phyloP scores from a whole-genome alignment of 2,329 filamentous ascomycete genomes.

The Falciphora oryzae region DNA sequence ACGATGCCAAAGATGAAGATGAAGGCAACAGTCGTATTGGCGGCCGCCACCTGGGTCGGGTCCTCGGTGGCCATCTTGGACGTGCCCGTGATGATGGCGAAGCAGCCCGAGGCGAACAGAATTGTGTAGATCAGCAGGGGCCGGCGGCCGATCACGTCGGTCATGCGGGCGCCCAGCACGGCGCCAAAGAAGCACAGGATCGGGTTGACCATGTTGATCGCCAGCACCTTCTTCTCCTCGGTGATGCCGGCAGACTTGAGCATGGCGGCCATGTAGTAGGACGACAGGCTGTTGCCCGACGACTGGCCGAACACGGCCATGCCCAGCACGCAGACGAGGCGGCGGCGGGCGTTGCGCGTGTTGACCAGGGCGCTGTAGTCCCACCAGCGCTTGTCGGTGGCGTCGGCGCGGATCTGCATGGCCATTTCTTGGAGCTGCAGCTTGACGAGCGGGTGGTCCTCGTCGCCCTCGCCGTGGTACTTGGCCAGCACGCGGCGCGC shows the following conservation, averaged over 20 bases:
- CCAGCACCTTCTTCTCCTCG: constrained; percentile 38
- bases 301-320: constrained; percentile 40
- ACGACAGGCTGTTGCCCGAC: constrained; percentile 33
- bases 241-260: constrained; percentile 47
- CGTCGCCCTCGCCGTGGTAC: constrained; percentile 46
- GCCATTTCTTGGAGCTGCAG: constrained; percentile 19
- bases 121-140: constrained; percentile 44
- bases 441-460: constrained; percentile 26
- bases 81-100: constrained; percentile 43
- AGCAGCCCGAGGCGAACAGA: constrained; percentile 39
- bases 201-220: constrained; percentile 47
- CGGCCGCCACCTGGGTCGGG: constrained; percentile 21
- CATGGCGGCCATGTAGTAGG: constrained; percentile 45
- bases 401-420: constrained; percentile 30
- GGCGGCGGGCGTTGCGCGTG: constrained; percentile 30
- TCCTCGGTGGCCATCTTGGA: constrained; percentile 36
- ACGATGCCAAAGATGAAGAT: constrained; percentile 48
- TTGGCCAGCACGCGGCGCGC: constrained; percentile 36
- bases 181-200: constrained; percentile 45
- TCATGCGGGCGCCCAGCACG: constrained; percentile 48
- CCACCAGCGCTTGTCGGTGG: constrained; percentile 39
- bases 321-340: constrained; percentile 33
- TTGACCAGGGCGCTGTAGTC: constrained; percentile 39
- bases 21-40: constrained; percentile 41
- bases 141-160: constrained; percentile 52